phyloP scores from a whole-genome alignment of 176 grass and related monocot species.

The barley (Hordeum vulgare) region DNA sequence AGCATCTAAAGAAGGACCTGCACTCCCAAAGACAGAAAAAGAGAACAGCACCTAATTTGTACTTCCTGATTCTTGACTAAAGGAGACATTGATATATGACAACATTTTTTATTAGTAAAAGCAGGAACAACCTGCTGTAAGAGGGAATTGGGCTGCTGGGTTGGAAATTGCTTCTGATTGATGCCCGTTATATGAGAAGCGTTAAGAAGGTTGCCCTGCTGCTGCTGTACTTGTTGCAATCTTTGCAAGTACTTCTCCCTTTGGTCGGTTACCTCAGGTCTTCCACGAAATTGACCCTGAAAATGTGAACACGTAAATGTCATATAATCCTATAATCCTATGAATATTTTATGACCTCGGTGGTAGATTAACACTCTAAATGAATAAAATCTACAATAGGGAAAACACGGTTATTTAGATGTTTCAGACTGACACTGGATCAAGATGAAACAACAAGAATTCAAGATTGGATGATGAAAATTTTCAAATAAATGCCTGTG shows the following conservation, averaged over 20 bases:
- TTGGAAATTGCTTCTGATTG: conserved; percentile 73
- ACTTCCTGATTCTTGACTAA: neutral
- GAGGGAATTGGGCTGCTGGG: conserved; percentile 77
- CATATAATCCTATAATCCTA: neutral
- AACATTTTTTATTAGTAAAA: conserved; percentile 9
- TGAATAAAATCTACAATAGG: neutral
- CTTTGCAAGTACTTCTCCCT: conserved; percentile 85
- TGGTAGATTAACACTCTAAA: neutral
- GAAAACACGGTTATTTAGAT: conserved; percentile 9
- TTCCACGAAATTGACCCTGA: conserved; percentile 63
- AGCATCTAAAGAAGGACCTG: neutral
- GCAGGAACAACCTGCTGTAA: conserved; percentile 65
- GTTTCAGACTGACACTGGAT: neutral
- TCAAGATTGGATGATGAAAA: neutral
- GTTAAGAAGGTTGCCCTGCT: conserved; percentile 60
- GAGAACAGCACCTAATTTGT: neutral
- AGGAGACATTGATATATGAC: neutral
- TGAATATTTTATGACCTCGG: neutral
- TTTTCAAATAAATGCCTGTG: neutral
- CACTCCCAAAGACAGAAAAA: neutral
- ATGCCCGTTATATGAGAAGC: conserved; percentile 43
- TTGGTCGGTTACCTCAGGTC: conserved; percentile 76
- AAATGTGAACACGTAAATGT: neutral
- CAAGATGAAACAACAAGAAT: conserved; percentile 12
- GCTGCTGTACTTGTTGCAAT: conserved; percentile 72